These are phyloP conservation scores for Meredithiella fracta DNA, from an alignment of 2,329 filamentous ascomycete species.

Conservation along the genomic window DNA sequence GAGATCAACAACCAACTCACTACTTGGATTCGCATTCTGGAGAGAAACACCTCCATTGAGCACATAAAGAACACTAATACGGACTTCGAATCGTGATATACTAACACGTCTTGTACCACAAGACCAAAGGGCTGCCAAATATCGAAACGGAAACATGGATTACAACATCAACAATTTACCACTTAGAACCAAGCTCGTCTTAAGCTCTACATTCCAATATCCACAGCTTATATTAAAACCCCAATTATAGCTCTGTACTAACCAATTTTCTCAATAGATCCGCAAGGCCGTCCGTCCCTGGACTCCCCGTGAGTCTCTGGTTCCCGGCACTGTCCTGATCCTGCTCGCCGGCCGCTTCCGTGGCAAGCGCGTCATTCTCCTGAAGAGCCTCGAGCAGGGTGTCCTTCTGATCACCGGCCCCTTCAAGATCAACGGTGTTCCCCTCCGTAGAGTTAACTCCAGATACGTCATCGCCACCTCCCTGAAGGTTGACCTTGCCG, in stretches of 20 bases:
- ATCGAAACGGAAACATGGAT: no score
- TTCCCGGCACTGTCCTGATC: slow-evolving; percentile 93
- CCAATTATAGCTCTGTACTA: slow-evolving; percentile 8
- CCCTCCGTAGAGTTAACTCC: slow-evolving; percentile 83
- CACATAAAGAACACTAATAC: no score
- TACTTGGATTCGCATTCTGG: no score
- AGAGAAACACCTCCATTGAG: no score
- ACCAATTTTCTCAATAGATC: slow-evolving; percentile 39
- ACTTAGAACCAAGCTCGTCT: not conserved
- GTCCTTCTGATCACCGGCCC: slow-evolving; percentile 97
- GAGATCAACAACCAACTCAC: no score
- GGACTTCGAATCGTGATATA: no score
- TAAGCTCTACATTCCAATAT: not conserved
- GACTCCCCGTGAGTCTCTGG: slow-evolving; percentile 73
- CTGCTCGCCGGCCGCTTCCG: slow-evolving; percentile 99
- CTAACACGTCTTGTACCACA: no score
- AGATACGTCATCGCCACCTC: slow-evolving; percentile 88
- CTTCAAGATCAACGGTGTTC: slow-evolving; percentile 99
- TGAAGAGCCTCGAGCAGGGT: slow-evolving; percentile 94
- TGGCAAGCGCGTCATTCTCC: slow-evolving; percentile 97
- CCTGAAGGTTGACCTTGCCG: slow-evolving; percentile 66
- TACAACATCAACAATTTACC: no score
- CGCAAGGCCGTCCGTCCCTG: slow-evolving; percentile 86
- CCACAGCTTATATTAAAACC: not conserved
- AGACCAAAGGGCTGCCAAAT: no score